Conservation (phyloP, 495 filamentous ascomycete species). For the Aspergillus incahuasiensis region DNA sequence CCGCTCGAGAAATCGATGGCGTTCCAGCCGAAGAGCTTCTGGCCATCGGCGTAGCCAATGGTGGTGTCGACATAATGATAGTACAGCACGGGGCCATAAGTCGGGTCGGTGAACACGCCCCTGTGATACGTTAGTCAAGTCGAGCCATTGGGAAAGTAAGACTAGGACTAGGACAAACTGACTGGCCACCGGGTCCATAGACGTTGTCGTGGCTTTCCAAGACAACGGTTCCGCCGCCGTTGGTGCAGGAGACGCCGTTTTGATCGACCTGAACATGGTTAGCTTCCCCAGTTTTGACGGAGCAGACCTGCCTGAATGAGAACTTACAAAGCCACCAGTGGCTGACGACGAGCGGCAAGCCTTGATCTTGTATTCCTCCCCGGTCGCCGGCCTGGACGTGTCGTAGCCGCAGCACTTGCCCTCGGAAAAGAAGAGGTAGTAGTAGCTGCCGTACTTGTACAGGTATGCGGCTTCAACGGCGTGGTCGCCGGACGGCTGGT, state of each 20-base stretch:
- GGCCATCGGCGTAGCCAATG: conserved; percentile 58
- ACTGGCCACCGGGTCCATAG: conserved; percentile 73
- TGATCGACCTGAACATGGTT: conserved; percentile 43
- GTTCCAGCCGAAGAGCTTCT: conserved; percentile 69
- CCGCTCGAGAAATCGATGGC: conserved; percentile 57
- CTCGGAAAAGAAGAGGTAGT: conserved; percentile 66
- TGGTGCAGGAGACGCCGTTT: conserved; percentile 52
- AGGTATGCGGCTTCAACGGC: conserved; percentile 58
- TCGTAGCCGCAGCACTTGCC: conserved; percentile 65
- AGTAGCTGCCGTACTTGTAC: conserved; percentile 54
- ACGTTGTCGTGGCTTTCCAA: conserved; percentile 57
- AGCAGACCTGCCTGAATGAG: not conserved
- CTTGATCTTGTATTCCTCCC: conserved; percentile 67
- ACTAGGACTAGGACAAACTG: conserved; percentile 14
- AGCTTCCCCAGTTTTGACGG: not conserved
- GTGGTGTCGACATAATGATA: conserved; percentile 67
- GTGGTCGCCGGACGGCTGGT: conserved; percentile 46
- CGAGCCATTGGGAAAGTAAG: not conserved
- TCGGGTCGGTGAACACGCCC: conserved; percentile 47
- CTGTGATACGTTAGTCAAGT: conserved; percentile 18
- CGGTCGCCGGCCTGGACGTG: conserved; percentile 44
- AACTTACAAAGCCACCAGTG: conserved; percentile 51
- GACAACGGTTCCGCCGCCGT: conserved; percentile 61
- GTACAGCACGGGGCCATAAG: conserved; percentile 55
- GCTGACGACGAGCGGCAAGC: conserved; percentile 57